phyloP scores from a whole-genome alignment of 2,329 filamentous ascomycete genomes.

The Verticillium nubilum region DNA sequence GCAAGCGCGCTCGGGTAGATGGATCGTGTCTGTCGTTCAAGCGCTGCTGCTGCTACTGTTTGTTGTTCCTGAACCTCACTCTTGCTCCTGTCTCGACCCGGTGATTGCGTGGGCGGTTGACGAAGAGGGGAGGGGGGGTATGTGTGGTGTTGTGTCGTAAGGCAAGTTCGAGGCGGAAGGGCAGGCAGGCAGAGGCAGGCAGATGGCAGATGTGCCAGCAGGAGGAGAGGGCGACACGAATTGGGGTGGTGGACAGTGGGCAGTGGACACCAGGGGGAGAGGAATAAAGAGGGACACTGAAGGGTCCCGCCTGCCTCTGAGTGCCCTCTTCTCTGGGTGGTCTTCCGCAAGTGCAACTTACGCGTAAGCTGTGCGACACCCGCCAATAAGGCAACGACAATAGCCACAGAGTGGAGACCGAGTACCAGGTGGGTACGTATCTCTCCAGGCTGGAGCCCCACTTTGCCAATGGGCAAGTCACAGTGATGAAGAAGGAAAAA shows the following conservation, averaged over 20 bases:
- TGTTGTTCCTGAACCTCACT: background rate
- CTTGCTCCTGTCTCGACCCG: background rate
- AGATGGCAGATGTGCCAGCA: constrained; percentile 12
- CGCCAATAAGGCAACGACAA: constrained; percentile 15
- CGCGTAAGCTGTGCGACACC: constrained; percentile 23
- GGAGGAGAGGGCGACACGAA: constrained; percentile 4
- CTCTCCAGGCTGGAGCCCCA: background rate
- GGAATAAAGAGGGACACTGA: constrained; percentile 5
- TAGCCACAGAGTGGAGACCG: constrained; percentile 3
- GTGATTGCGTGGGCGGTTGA: background rate
- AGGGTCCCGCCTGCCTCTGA: background rate
- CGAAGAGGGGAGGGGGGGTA: background rate
- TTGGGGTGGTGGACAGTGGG: constrained; percentile 4
- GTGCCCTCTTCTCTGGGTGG: constrained; percentile 4
- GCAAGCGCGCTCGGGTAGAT: background rate
- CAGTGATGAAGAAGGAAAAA: background rate
- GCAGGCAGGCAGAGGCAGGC: constrained; percentile 10
- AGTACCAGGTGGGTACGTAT: constrained; percentile 11
- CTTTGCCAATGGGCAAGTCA: background rate
- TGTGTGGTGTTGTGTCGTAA: background rate
- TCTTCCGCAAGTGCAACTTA: constrained; percentile 17
- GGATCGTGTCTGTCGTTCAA: background rate
- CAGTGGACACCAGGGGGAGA: constrained; percentile 5
- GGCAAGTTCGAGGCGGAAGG: constrained; percentile 6
- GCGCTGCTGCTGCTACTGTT: background rate